Evolutionary conservation across 805 yeast genomes (phyloP).

Genomic region (Saccharomycopsis fermentans): DNA sequence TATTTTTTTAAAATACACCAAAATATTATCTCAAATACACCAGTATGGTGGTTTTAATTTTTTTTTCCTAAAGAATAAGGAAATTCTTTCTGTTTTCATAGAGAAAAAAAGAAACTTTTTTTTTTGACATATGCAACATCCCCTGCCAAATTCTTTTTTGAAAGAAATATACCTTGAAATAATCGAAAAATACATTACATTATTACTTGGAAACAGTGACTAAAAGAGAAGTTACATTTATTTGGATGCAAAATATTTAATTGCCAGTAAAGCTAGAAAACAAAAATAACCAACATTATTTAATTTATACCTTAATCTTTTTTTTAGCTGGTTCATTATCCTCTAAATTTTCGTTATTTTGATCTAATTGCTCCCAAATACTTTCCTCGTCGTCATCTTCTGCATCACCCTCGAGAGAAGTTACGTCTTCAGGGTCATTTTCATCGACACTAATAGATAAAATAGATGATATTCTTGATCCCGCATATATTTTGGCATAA

Average conservation of each 20-base stretch:
- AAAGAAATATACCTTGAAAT: too few relatives aligned
- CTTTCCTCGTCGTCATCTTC: constrained; percentile 12
- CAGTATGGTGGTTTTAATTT: too few relatives aligned
- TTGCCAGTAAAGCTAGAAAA: background rate
- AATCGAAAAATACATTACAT: too few relatives aligned
- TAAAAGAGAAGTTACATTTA: too few relatives aligned
- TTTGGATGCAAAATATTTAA: too few relatives aligned
- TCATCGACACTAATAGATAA: background rate
- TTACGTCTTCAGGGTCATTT: background rate
- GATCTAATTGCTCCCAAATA: constrained; percentile 16
- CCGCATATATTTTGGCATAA: constrained; percentile 61
- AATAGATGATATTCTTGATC: constrained; percentile 55
- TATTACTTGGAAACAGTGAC: too few relatives aligned
- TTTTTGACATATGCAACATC: background rate
- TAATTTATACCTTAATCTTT: background rate
- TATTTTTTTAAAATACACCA: too few relatives aligned
- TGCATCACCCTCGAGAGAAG: background rate
- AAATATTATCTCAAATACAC: too few relatives aligned
- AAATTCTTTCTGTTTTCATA: too few relatives aligned
- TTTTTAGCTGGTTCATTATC: background rate
- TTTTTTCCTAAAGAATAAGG: too few relatives aligned
- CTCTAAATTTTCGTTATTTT: background rate
- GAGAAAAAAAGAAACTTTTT: background rate
- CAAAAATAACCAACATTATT: background rate
- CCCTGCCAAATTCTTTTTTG: background rate